These are phyloP conservation scores for Trypanosoma lewisi DNA, from an alignment of 208 protist species.

Conservation along the genomic window DNA sequence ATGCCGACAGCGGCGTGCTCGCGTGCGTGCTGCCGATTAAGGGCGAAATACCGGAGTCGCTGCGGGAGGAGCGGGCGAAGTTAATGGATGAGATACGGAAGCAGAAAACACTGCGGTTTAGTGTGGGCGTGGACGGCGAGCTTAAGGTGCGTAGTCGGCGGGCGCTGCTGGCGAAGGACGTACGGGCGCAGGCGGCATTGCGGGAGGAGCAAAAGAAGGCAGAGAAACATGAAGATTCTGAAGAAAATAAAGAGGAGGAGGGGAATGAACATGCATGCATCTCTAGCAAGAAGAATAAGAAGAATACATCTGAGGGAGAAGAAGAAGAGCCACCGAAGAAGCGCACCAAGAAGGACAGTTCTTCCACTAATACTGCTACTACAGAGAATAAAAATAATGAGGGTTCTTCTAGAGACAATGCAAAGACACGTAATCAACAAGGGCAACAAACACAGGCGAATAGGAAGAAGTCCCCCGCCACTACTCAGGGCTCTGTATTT, in stretches of 20 bases:
- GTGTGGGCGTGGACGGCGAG: constrained; percentile 61
- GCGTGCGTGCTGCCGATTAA: constrained; percentile 66
- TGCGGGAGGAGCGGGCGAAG: constrained; percentile 46
- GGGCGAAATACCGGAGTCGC: constrained; percentile 46
- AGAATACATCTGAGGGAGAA: constrained; percentile 10
- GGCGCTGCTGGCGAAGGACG: constrained; percentile 52
- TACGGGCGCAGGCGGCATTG: constrained; percentile 17
- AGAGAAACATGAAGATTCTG: not conserved
- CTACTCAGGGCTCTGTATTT: constrained; percentile 12
- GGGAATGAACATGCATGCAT: constrained; percentile 5
- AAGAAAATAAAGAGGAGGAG: constrained; percentile 8
- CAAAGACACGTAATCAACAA: constrained; percentile 2
- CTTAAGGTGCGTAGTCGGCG: constrained; percentile 73
- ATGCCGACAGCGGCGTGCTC: constrained; percentile 53
- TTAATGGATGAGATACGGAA: constrained; percentile 54
- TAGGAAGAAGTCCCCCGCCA: not conserved
- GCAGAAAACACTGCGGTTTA: constrained; percentile 75
- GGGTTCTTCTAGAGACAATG: not conserved
- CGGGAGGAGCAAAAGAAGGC: constrained; percentile 4
- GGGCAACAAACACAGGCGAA: not conserved
- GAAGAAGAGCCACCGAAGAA: constrained; percentile 15
- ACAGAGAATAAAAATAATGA: not conserved
- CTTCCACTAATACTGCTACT: not conserved
- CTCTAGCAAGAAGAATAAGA: constrained; percentile 14
- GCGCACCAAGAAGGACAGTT: constrained; percentile 6